These are phyloP conservation scores for Exserohilum rostratum DNA, from an alignment of 2,329 filamentous ascomycete genomes.

Conservation along the genomic window DNA sequence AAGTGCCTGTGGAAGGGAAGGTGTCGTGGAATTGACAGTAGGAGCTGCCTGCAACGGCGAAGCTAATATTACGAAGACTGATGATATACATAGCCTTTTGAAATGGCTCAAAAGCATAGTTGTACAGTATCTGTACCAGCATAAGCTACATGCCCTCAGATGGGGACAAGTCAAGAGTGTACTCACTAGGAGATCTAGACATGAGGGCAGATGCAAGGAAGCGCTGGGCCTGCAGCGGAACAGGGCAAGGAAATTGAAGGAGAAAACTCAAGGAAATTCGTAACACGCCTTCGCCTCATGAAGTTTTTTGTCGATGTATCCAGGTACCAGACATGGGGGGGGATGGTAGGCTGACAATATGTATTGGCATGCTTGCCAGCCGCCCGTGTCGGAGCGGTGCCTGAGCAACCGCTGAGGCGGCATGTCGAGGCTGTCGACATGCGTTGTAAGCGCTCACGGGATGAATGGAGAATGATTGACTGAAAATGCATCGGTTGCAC, in stretches of 20 bases:
- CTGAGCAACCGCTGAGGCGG: slow-evolving; percentile 47
- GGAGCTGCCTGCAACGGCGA: slow-evolving; percentile 35
- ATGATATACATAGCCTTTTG: slow-evolving; percentile 46
- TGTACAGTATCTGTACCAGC: slow-evolving; percentile 40
- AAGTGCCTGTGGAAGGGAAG: slow-evolving; percentile 35
- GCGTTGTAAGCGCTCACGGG: slow-evolving; percentile 44
- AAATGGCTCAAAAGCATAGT: slow-evolving; percentile 49
- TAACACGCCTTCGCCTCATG: slow-evolving; percentile 46
- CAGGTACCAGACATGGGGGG: slow-evolving; percentile 24
- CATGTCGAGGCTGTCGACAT: slow-evolving; percentile 34
- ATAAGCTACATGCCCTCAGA: slow-evolving; percentile 39
- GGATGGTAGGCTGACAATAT: slow-evolving; percentile 46
- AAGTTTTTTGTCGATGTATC: slow-evolving; percentile 37
- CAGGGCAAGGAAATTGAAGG: slow-evolving; percentile 44
- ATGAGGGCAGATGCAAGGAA: slow-evolving; percentile 39
- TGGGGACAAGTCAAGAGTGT: slow-evolving; percentile 18
- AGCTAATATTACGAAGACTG: slow-evolving; percentile 44
- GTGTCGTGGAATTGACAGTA: slow-evolving; percentile 28
- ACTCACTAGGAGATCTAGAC: slow-evolving; percentile 43
- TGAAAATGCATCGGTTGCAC: slow-evolving; percentile 28
- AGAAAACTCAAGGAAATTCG: slow-evolving; percentile 45
- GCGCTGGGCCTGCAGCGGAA: slow-evolving; percentile 46
- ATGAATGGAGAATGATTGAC: slow-evolving; percentile 28
- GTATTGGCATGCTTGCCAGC: slow-evolving; percentile 38
- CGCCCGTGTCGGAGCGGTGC: slow-evolving; percentile 40